Evolutionary conservation across 495 filamentous ascomycete genomes (phyloP).

Genomic region (Oidiodendron maius): DNA sequence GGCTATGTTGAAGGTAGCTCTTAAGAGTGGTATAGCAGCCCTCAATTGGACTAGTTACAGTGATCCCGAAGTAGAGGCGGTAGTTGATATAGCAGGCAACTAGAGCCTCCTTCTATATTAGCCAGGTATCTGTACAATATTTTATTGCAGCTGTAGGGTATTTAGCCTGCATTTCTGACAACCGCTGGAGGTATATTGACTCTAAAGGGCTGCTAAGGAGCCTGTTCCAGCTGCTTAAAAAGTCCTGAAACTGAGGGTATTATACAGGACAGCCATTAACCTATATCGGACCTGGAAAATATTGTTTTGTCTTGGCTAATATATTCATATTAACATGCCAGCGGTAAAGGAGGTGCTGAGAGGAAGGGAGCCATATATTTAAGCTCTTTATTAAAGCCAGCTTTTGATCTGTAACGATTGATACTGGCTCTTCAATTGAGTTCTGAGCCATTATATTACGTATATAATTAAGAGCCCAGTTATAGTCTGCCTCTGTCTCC

Average conservation of each 20-base stretch:
- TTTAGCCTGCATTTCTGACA: background rate
- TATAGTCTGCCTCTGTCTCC: constrained; percentile 1
- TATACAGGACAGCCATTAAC: background rate
- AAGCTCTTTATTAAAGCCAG: background rate
- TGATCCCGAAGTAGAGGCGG: constrained; percentile 1
- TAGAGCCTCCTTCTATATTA: constrained; percentile 5
- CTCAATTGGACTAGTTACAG: constrained; percentile 1
- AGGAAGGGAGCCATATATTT: background rate
- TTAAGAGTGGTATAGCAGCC: constrained; percentile 14
- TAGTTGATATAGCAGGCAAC: constrained; percentile 3
- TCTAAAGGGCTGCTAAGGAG: background rate
- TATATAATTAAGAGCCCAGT: background rate
- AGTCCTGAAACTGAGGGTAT: background rate
- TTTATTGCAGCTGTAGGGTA: background rate
- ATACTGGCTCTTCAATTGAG: background rate
- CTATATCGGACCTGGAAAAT: background rate
- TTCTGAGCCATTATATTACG: background rate
- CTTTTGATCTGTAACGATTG: constrained; percentile 1
- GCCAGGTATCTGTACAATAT: background rate
- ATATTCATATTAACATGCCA: constrained; percentile 12
- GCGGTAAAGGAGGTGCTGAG: constrained; percentile 3
- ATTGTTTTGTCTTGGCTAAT: constrained; percentile 6
- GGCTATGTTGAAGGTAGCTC: background rate
- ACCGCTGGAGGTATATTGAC: background rate
- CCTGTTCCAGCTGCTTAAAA: background rate